Evolutionary conservation across 768 basidiomycete species (phyloP).

Genomic region (Mycena leptocephala): DNA sequence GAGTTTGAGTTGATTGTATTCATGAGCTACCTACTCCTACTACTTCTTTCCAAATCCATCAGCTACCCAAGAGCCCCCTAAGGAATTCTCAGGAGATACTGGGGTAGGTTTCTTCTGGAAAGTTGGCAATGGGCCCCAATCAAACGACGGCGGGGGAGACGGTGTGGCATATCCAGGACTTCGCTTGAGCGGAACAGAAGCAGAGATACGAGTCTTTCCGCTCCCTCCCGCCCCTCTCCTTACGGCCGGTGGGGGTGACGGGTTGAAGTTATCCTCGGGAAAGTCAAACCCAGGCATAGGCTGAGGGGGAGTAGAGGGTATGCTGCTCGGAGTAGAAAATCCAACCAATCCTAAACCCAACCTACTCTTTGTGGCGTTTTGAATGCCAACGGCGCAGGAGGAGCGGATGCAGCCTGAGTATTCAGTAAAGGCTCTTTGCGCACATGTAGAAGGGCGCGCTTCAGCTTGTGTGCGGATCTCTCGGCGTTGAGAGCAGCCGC

Average conservation of each 20-base stretch:
- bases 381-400: slow-evolving; percentile 54
- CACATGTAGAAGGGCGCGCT: slow-evolving; percentile 73
- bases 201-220: slow-evolving; percentile 54
- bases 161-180: slow-evolving; percentile 42
- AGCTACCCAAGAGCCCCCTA: slow-evolving; percentile 34
- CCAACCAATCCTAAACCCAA: slow-evolving; percentile 26
- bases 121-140: slow-evolving; percentile 76
- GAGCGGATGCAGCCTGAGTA: slow-evolving; percentile 60
- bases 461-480: slow-evolving; percentile 79
- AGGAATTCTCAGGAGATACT: slow-evolving; percentile 33
- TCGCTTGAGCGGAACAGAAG: slow-evolving; percentile 57
- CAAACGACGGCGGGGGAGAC: slow-evolving; percentile 58
- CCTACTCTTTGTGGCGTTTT: slow-evolving; percentile 53
- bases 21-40: neutral
- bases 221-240: slow-evolving; percentile 54
- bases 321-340: neutral
- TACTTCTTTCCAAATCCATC: slow-evolving; percentile 33
- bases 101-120: slow-evolving; percentile 51
- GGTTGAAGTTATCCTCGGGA: slow-evolving; percentile 62
- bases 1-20: neutral
- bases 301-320: slow-evolving; percentile 20
- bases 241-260: slow-evolving; percentile 48
- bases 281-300: slow-evolving; percentile 45
- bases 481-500: slow-evolving; percentile 90
- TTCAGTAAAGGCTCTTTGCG: slow-evolving; percentile 81